These are phyloP conservation scores for Colletotrichum tofieldiae DNA, from an alignment of 2,329 filamentous ascomycete genomes.

Conservation along the genomic window DNA sequence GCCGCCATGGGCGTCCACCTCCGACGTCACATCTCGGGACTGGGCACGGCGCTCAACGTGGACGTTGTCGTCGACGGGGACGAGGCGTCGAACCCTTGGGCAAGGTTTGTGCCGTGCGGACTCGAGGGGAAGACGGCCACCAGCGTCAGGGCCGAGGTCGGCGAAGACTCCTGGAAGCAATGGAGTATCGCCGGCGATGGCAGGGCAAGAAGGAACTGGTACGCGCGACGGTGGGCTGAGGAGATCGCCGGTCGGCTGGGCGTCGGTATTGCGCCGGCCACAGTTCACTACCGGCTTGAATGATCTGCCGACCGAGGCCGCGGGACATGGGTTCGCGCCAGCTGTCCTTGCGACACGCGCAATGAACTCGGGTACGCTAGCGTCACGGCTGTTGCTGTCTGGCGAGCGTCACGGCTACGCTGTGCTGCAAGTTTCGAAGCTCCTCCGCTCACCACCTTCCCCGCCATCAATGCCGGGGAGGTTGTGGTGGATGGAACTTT, in stretches of 20 bases:
- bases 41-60: conserved; percentile 89
- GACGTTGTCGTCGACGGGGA: conserved; percentile 67
- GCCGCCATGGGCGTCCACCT: conserved; percentile 95
- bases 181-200: conserved; percentile 10
- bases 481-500: neutral
- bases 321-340: neutral
- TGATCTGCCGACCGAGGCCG: neutral
- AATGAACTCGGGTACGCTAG: neutral
- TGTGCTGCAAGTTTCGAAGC: neutral
- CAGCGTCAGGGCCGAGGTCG: conserved; percentile 74
- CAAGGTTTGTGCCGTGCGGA: conserved; percentile 90
- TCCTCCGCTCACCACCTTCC: no score
- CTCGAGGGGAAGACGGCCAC: conserved; percentile 85
- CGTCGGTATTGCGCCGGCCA: conserved; percentile 15
- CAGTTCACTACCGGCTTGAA: conserved; percentile 14
- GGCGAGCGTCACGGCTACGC: neutral
- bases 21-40: conserved; percentile 84
- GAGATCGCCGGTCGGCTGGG: conserved; percentile 37
- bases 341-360: neutral
- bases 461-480: neutral
- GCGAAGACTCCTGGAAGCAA: conserved; percentile 35
- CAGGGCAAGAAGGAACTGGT: conserved; percentile 18
- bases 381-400: neutral
- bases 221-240: conserved; percentile 38
- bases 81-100: conserved; percentile 66